These are phyloP conservation scores for Starmerella vaccinii DNA, from an alignment of 805 yeast genomes.

Conservation along the genomic window DNA sequence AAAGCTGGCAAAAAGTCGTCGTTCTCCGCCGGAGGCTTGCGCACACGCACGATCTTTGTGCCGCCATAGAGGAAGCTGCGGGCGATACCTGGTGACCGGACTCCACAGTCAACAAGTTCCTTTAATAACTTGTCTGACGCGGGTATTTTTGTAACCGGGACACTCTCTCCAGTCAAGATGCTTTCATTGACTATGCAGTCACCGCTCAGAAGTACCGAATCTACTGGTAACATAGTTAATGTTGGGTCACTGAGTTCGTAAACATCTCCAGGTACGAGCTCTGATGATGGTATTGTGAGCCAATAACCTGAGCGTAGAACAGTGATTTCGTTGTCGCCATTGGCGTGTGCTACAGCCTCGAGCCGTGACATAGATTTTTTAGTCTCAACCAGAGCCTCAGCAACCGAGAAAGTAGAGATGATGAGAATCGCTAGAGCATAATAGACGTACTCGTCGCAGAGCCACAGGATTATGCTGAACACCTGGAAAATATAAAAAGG, in stretches of 20 bases:
- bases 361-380: constrained; percentile 60
- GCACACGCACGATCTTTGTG: constrained; percentile 75
- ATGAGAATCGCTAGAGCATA: constrained; percentile 87
- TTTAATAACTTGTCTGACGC: constrained; percentile 51
- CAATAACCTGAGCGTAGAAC: constrained; percentile 90
- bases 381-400: constrained; percentile 79
- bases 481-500: constrained; percentile 94
- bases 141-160: constrained; percentile 77
- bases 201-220: constrained; percentile 75
- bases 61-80: constrained; percentile 63
- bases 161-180: constrained; percentile 97
- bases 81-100: constrained; percentile 6
- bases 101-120: constrained; percentile 42
- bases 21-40: constrained; percentile 45
- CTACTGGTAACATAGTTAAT: constrained; percentile 69
- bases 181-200: constrained; percentile 96
- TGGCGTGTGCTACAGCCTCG: constrained; percentile 50
- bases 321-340: constrained; percentile 67
- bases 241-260: constrained; percentile 86
- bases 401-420: constrained; percentile 71
- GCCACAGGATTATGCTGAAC: constrained; percentile 84
- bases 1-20: constrained; percentile 60
- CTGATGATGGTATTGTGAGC: constrained; percentile 66
- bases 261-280: constrained; percentile 91
- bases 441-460: constrained; percentile 82